Percentiles rank a stretch among this genome's conserved stretches.
Evolutionary conservation across 1,139 yeast species (phyloP).

Genomic region (Kodamaea alishanica): DNA sequence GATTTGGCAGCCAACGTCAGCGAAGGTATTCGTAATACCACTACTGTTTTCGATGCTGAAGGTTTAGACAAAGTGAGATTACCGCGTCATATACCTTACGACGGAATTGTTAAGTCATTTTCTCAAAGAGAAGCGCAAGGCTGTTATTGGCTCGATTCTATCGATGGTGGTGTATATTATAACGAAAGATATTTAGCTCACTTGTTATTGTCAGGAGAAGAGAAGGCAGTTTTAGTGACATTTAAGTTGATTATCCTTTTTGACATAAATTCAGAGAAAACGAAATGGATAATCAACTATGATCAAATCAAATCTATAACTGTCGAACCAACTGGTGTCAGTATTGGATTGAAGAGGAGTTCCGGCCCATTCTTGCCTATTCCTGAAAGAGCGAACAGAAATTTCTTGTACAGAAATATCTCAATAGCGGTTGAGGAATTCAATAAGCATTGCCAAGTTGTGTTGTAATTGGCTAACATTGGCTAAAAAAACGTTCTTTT

Average conservation of each 20-base stretch:
- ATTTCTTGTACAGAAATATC: conserved; percentile 67
- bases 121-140: conserved; percentile 90
- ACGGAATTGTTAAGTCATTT: conserved; percentile 69
- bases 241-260: conserved; percentile 67
- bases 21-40: conserved; percentile 90
- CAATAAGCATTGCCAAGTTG: conserved; percentile 58
- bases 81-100: conserved; percentile 70
- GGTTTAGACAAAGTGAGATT: conserved; percentile 77
- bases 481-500: conserved; percentile 4
- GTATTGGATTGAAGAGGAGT: conserved; percentile 56
- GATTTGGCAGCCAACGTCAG: conserved; percentile 91
- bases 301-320: conserved; percentile 64
- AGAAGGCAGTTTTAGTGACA: conserved; percentile 73
- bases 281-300: conserved; percentile 65
- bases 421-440: conserved; percentile 78
- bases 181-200: conserved; percentile 83
- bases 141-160: conserved; percentile 82
- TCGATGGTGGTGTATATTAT: conserved; percentile 74
- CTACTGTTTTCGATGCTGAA: conserved; percentile 84
- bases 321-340: conserved; percentile 77
- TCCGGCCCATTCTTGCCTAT: conserved; percentile 78
- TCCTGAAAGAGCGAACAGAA: conserved; percentile 61
- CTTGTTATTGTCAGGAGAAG: conserved; percentile 75
- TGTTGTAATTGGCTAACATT: conserved; percentile 21
- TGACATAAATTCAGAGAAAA: conserved; percentile 55